Base-by-base conservation (phyloP, 2,329 filamentous ascomycete species). In the Pestalotiopsis sp. region DNA sequence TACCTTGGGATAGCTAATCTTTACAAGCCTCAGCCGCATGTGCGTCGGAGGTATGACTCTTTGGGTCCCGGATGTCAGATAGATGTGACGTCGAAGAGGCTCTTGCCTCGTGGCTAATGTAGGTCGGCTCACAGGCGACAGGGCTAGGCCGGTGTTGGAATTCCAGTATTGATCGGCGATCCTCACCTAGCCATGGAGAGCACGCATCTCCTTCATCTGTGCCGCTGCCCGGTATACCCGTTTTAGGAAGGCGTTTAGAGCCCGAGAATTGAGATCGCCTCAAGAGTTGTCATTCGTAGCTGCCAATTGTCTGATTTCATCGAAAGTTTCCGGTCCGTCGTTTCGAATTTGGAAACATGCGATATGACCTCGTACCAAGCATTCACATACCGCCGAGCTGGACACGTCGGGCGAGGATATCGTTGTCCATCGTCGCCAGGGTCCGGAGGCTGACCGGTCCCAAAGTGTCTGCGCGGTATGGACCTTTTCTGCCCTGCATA, bases 31-130 rank as follows among this genome's bases (percentile, higher is more conserved):
- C 41, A n/a, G n/a, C 41, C 41, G 41, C 41, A 49, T n/a, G 41
- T 49, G 45, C 45, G 20, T 52, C 45, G 45, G 45, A 52, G 17
- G 45, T 20, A 52, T 20, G 45, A 52, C 45, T 52, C 7, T 52
- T 52, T 52, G 45, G 45, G 45, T n/a, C 45, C 17, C 57, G 7
- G 57, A 3, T 59, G 57, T 27, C 57, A 36, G 57, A 62, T 39
- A 36, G 57, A 62, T 39, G 59, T 20, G 59, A 39, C 59, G 59
- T 38, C 36, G 59, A 62, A 20, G 59, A 36, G 59, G 59, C 59
- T 62, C 59, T 62, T 62, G 27, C 59, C 31, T 36, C 59, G 36
- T 36, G 36, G 25, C 12, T 31, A 36, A 36, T 36, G 31, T 17
- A 14, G 59, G 31, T 17, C 27, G 36, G 27, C 31, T 39, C 13